Conservation (phyloP, 2,329 filamentous ascomycete genomes). For the Aspergillus amoenus region DNA sequence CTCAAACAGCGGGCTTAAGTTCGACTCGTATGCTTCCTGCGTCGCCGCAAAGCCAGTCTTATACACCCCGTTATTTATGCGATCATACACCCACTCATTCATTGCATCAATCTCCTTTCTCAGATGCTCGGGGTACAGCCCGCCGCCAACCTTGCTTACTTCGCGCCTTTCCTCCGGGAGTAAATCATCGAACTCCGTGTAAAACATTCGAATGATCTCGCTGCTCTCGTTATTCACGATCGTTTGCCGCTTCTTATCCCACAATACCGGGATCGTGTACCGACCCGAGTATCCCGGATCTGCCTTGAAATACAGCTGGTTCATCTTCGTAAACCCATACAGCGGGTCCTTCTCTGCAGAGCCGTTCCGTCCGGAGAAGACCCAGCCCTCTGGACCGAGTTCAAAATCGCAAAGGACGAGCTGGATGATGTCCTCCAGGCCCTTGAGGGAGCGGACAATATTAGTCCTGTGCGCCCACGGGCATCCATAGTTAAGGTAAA, state of each 20-base stretch:
- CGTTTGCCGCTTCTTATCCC: slow-evolving; percentile 69
- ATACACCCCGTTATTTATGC: slow-evolving; percentile 56
- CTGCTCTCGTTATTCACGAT: slow-evolving; percentile 88
- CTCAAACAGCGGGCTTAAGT: slow-evolving; percentile 67
- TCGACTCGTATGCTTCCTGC: slow-evolving; percentile 72
- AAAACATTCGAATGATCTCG: slow-evolving; percentile 84
- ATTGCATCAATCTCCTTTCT: slow-evolving; percentile 67
- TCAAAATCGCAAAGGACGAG: slow-evolving; percentile 44
- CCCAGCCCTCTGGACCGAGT: slow-evolving; percentile 61
- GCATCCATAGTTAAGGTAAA: slow-evolving; percentile 62
- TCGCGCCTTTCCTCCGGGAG: slow-evolving; percentile 60
- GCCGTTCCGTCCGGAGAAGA: slow-evolving; percentile 67
- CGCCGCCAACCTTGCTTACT: slow-evolving; percentile 49
- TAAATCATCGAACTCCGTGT: slow-evolving; percentile 69
- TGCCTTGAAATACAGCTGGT: slow-evolving; percentile 71
- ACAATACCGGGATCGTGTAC: slow-evolving; percentile 80
- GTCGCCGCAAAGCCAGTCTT: slow-evolving; percentile 73
- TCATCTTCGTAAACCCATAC: slow-evolving; percentile 68
- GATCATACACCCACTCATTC: slow-evolving; percentile 73
- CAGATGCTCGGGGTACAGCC: slow-evolving; percentile 65
- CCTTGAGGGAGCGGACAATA: slow-evolving; percentile 51
- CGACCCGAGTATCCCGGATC: slow-evolving; percentile 68
- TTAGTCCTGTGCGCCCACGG: slow-evolving; percentile 61
- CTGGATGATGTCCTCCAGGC: slow-evolving; percentile 51
- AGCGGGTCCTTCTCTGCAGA: slow-evolving; percentile 64